phyloP scores from a whole-genome alignment of 2,329 filamentous ascomycete genomes.

The Elsinoe arachidis region DNA sequence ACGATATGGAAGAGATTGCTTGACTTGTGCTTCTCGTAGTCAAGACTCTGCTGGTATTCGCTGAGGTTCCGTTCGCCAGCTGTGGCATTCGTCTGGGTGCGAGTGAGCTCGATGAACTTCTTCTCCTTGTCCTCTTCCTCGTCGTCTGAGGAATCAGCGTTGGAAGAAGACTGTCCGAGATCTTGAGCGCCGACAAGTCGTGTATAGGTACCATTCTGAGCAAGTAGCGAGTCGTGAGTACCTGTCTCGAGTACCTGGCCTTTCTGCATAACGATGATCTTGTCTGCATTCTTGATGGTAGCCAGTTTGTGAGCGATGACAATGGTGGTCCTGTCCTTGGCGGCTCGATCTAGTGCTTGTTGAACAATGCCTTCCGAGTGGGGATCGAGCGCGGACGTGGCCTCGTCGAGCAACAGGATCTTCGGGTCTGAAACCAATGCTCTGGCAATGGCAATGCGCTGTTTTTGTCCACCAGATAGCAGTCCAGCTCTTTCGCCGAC shows the following conservation, averaged over 20 bases:
- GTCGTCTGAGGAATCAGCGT: background rate
- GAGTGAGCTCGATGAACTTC: background rate
- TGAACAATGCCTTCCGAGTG: constrained; percentile 23
- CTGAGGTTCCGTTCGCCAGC: background rate
- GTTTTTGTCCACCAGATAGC: constrained; percentile 32
- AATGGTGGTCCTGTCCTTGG: constrained; percentile 31
- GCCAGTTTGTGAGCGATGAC: constrained; percentile 36
- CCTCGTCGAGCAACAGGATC: constrained; percentile 37
- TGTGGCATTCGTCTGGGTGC: background rate
- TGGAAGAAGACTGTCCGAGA: background rate
- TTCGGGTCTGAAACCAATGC: constrained; percentile 33
- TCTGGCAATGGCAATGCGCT: constrained; percentile 36
- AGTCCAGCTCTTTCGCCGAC: constrained; percentile 16
- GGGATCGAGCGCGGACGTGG: constrained; percentile 29
- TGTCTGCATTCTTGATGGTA: constrained; percentile 32
- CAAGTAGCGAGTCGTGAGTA: constrained; percentile 25
- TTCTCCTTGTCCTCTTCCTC: constrained; percentile 4
- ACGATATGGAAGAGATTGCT: background rate
- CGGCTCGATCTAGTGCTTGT: constrained; percentile 31
- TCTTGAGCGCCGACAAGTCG: constrained; percentile 3
- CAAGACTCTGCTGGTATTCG: constrained; percentile 5
- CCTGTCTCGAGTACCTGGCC: constrained; percentile 33
- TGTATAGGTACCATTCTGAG: constrained; percentile 14
- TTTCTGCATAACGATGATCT: constrained; percentile 35
- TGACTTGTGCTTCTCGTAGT: background rate